Evolutionary conservation across 371 early-diverging fungal species (phyloP).

Genomic region (Mortierella sp.): DNA sequence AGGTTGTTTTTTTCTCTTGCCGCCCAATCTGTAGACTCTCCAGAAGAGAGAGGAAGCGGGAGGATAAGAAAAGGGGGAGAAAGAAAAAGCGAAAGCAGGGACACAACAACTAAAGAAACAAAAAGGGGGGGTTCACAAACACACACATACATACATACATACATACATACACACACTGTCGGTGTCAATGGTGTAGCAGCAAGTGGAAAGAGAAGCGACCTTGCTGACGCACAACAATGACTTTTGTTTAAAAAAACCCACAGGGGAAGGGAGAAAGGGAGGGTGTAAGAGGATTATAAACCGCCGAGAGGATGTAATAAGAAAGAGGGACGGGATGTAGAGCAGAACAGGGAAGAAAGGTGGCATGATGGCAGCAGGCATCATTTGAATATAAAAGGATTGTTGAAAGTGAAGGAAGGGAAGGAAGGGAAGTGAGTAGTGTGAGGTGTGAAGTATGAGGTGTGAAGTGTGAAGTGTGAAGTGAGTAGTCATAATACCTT

Average conservation of each 20-base stretch:
- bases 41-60: background rate
- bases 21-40: background rate
- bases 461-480: too few species aligned
- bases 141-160: too few species aligned
- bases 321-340: background rate
- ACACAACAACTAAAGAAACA: conserved; percentile 3
- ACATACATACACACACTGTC: background rate
- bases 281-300: background rate
- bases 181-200: background rate
- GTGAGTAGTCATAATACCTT: background rate
- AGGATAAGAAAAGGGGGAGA: background rate
- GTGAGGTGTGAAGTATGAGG: too few species aligned
- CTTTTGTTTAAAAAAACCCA: background rate
- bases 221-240: conserved; percentile 2
- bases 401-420: too few species aligned
- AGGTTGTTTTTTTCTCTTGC: background rate
- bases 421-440: too few species aligned
- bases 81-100: background rate
- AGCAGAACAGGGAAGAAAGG: background rate
- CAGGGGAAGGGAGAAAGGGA: background rate
- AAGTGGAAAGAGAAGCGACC: background rate
- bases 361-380: too few species aligned
- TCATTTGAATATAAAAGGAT: too few species aligned
- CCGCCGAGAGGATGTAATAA: background rate
- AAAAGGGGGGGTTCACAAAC: background rate